A percentile compares a stretch with the other conserved stretches of the same genome.
Evolutionary conservation across 371 early-diverging fungal genomes (phyloP).

Genomic region (Zancudomyces culisetae): DNA sequence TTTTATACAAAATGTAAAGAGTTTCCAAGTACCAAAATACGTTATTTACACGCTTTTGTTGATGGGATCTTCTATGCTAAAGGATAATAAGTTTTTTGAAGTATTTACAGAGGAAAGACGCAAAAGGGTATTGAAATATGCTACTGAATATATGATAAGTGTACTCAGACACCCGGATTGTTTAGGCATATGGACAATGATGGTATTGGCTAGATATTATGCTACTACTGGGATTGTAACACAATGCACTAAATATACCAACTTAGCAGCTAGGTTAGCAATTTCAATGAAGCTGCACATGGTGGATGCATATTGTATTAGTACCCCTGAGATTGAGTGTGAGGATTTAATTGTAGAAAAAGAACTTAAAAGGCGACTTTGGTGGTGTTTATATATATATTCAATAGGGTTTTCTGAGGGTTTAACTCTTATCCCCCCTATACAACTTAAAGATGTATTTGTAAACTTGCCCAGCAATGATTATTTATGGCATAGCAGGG

Average conservation of each 20-base stretch:
- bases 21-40: neutral
- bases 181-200: too few species aligned
- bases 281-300: too few species aligned
- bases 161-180: too few species aligned
- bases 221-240: too few species aligned
- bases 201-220: too few species aligned
- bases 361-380: neutral
- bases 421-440: neutral
- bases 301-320: too few species aligned
- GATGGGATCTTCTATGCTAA: neutral
- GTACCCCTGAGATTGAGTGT: too few species aligned
- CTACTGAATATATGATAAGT: too few species aligned
- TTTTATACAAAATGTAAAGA: slow-evolving; percentile 3
- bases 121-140: too few species aligned
- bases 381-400: neutral
- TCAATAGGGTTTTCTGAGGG: neutral
- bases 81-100: neutral
- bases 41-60: neutral
- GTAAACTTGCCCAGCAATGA: neutral
- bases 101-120: neutral
- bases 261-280: too few species aligned
- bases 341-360: too few species aligned
- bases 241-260: too few species aligned
- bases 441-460: neutral
- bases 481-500: neutral